These are phyloP conservation scores for Arthrobotrys pseudoclavata DNA, from an alignment of 2,329 filamentous ascomycete species.

Conservation along the genomic window DNA sequence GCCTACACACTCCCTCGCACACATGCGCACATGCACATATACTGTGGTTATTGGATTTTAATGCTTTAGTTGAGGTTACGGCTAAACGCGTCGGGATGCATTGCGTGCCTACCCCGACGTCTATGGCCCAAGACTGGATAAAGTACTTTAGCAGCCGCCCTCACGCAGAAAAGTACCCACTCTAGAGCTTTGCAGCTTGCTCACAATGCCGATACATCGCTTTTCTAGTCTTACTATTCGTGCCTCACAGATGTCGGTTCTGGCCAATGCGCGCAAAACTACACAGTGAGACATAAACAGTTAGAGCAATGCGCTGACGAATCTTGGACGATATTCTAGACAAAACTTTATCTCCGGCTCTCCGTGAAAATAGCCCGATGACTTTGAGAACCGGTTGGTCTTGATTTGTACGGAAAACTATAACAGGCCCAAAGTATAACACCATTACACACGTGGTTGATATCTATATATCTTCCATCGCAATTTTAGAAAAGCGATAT, in stretches of 20 bases:
- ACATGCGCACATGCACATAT: not conserved
- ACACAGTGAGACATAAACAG: not conserved
- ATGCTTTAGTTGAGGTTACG: conserved; percentile 45
- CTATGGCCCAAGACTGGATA: conserved; percentile 41
- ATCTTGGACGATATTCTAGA: conserved; percentile 2
- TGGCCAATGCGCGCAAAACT: conserved; percentile 32
- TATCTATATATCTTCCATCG: not conserved
- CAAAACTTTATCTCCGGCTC: conserved; percentile 24
- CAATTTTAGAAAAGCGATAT: conserved; percentile 5
- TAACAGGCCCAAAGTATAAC: conserved; percentile 15
- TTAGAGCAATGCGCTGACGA: conserved; percentile 3
- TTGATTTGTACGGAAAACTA: conserved; percentile 17
- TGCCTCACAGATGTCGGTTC: conserved; percentile 39
- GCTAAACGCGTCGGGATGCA: conserved; percentile 56
- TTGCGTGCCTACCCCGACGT: conserved; percentile 56
- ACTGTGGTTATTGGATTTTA: conserved; percentile 30
- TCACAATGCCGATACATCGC: not conserved
- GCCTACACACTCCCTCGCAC: not conserved
- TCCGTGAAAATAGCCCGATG: not conserved
- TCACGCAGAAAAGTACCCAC: conserved; percentile 45
- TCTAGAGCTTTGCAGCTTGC: not conserved
- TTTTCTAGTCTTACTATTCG: conserved; percentile 6
- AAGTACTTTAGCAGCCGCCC: conserved; percentile 60
- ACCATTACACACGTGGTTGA: conserved; percentile 46
- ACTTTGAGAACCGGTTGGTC: not conserved